phyloP scores from a whole-genome alignment of 257 asterid genomes.

The Solanum corneliomulleri region DNA sequence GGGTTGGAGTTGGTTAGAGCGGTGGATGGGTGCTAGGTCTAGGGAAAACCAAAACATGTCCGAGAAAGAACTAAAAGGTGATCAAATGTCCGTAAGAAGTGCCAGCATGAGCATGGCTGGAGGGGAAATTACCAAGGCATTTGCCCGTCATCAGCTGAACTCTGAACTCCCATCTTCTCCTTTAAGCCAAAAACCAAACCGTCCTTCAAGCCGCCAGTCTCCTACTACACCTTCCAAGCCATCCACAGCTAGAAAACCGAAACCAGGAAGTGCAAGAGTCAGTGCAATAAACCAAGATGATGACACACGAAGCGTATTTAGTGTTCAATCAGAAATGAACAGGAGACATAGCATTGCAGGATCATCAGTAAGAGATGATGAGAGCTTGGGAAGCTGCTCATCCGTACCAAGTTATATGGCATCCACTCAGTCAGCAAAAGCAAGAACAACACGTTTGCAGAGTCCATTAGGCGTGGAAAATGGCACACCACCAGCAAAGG shows the following conservation, averaged over 20 bases:
- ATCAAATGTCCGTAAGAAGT: conserved; percentile 29
- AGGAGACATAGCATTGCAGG: conserved; percentile 82
- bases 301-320: conserved; percentile 51
- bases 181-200: conserved; percentile 29
- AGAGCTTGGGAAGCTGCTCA: conserved; percentile 64
- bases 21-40: conserved; percentile 83
- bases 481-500: conserved; percentile 41
- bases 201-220: conserved; percentile 19
- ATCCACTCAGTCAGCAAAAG: conserved; percentile 70
- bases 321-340: conserved; percentile 51
- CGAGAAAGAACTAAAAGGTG: neutral
- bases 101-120: conserved; percentile 15
- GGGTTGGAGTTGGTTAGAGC: conserved; percentile 99
- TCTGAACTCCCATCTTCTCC: conserved; percentile 55
- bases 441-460: conserved; percentile 57
- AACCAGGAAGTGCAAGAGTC: conserved; percentile 49
- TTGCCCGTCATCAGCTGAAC: conserved; percentile 78
- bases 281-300: conserved; percentile 59
- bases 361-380: conserved; percentile 71
- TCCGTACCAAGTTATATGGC: conserved; percentile 90
- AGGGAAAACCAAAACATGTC: conserved; percentile 28
- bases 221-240: conserved; percentile 33
- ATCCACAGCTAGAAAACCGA: conserved; percentile 30
- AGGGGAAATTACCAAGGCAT: conserved; percentile 67
- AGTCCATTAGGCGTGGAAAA: conserved; percentile 61